A percentile compares a stretch with the other conserved stretches of the same genome.
phyloP scores from a whole-genome alignment of 1,284 basidiomycete species.

The Cryptococcus wingfieldii region DNA sequence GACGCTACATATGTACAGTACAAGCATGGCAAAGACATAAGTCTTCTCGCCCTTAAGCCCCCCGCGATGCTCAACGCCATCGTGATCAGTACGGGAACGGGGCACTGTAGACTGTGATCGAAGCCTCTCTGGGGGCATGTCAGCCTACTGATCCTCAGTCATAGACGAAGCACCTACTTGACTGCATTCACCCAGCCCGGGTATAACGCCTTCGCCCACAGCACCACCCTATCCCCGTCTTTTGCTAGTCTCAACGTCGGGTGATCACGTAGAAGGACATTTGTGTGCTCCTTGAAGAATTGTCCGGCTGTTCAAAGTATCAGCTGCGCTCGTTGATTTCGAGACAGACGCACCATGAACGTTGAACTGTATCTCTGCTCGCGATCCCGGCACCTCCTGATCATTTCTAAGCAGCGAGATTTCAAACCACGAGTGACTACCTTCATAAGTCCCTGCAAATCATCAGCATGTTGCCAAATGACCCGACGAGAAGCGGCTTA shows the following conservation, averaged over 20 bases:
- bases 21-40: too few species aligned
- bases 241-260: conserved; percentile 22
- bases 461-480: not conserved
- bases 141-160: too few species aligned
- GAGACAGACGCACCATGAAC: conserved; percentile 30
- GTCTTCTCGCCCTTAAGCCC: too few species aligned
- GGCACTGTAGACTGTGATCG: too few species aligned
- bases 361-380: conserved; percentile 33
- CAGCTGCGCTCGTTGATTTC: too few species aligned
- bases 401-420: conserved; percentile 33
- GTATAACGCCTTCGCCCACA: conserved; percentile 39
- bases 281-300: conserved; percentile 33
- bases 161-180: not conserved
- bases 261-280: conserved; percentile 21
- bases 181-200: conserved; percentile 35
- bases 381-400: conserved; percentile 27
- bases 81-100: too few species aligned
- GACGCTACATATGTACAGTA: too few species aligned
- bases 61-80: too few species aligned
- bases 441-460: conserved; percentile 34
- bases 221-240: conserved; percentile 36
- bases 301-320: conserved; percentile 29
- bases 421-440: conserved; percentile 42
- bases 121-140: too few species aligned
- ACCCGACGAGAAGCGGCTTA: conserved; percentile 7